phyloP scores from a whole-genome alignment of 1,284 basidiomycete species.

The Agroathelia rolfsii region DNA sequence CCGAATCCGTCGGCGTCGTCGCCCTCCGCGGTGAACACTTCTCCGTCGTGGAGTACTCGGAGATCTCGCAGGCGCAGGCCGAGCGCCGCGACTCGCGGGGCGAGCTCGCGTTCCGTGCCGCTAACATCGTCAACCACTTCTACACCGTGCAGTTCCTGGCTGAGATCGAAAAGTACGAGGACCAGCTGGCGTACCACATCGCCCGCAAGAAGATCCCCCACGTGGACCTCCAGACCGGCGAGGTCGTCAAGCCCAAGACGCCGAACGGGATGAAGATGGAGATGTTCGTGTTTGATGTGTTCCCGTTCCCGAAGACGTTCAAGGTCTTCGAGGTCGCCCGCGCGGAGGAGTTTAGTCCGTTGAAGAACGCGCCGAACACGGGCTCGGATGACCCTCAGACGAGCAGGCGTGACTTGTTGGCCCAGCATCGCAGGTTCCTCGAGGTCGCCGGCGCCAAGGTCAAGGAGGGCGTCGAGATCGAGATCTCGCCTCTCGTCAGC shows the following conservation, averaged over 20 bases:
- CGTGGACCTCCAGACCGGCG: constrained; percentile 60
- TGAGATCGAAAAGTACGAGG: constrained; percentile 75
- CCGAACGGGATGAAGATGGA: constrained; percentile 99
- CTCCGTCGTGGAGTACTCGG: constrained; percentile 95
- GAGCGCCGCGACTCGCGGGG: constrained; percentile 65
- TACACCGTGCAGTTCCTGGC: constrained; percentile 88
- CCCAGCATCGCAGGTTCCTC: constrained; percentile 86
- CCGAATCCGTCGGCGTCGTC: constrained; percentile 93
- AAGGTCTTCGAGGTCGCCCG: constrained; percentile 86
- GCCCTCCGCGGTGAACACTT: constrained; percentile 76
- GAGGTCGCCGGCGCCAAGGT: constrained; percentile 71
- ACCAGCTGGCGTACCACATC: constrained; percentile 92
- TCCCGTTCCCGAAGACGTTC: constrained; percentile 83
- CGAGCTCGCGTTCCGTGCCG: constrained; percentile 85
- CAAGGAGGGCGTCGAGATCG: constrained; percentile 68
- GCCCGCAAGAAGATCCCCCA: constrained; percentile 96
- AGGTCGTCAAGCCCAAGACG: constrained; percentile 65
- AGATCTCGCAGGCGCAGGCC: constrained; percentile 84
- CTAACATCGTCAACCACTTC: constrained; percentile 98
- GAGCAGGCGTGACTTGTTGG: constrained; percentile 80
- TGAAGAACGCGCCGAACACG: constrained; percentile 96
- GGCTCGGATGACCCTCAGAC: constrained; percentile 92
- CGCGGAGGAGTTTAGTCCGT: constrained; percentile 87
- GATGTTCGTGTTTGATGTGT: constrained; percentile 98
- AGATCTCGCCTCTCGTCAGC: constrained; percentile 81